Base-by-base conservation (phyloP, 768 basidiomycete genomes). In the Lactarius indigo region DNA sequence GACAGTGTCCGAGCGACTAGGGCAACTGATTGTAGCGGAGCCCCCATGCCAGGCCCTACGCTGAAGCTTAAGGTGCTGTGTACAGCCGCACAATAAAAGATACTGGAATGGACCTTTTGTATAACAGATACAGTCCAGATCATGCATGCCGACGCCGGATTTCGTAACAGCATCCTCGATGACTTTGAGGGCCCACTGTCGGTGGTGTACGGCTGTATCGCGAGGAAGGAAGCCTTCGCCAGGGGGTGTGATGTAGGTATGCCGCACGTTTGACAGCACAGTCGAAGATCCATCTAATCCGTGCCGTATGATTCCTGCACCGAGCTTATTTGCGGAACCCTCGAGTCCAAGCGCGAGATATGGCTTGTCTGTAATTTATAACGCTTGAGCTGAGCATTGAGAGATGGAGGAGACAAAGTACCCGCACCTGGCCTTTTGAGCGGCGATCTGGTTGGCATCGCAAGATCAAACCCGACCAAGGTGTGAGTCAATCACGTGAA, bases 231-330 rank as follows among this genome's bases (percentile, higher is more conserved):
- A 99, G 0, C 97, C 97, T 79, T 98, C 94, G 2, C 97, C 97
- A 3, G 96, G 94, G 6, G 97, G 97, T 2, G 97, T 98, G 71
- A 98, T 92, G 76, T 98, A 98, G n/a, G 97, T 99, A 73, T 98
- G 97, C 69, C 97, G 85, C 69, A 98, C 82, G 73, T 99, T 99
- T 28, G 94, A 91, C 7, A 98, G 83, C 17, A 98, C 92, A 28
- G 81, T 79, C 1, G 89, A 85, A 37, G 87, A 84, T 28, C 89
- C 88, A 75, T 93, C 84, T 28, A 85, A 81, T 20, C 82, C 81
- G 74, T 99, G 97, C 71, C 85, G 85, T 77, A 98, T 92, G 58
- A 98, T 81, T 12, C 97, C 97, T 23, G 90, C 92, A 13, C 97
- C 97, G 37, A 99, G 84, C 77, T 99, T 99, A 80, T 99, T 99